Evolutionary conservation across 306 rosid species (phyloP).

Genomic region (Castanea sativa): DNA sequence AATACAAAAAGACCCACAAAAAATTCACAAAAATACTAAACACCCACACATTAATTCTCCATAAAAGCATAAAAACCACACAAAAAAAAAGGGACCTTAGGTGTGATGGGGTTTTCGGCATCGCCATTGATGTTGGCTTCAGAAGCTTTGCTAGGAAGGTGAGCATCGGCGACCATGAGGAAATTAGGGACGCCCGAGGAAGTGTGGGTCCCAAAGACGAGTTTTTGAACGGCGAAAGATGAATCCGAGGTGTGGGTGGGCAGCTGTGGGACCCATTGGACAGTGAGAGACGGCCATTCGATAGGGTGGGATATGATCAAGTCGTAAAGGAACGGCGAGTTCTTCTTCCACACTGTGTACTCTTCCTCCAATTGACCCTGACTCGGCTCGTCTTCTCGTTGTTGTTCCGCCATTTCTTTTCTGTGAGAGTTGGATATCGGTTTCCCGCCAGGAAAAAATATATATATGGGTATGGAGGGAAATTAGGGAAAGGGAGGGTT

Average conservation of each 20-base stretch:
- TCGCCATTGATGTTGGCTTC: constrained; percentile 26
- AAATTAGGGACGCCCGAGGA: constrained; percentile 59
- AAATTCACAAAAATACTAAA: not conserved
- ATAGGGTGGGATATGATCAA: constrained; percentile 72
- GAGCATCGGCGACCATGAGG: constrained; percentile 68
- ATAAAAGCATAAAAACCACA: not conserved
- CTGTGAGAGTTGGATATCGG: not conserved
- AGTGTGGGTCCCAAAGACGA: constrained; percentile 86
- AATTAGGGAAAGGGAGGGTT: not conserved
- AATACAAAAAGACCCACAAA: not conserved
- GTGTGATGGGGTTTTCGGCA: constrained; percentile 35
- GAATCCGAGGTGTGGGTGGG: constrained; percentile 40
- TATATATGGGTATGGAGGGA: not conserved
- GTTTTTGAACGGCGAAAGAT: constrained; percentile 59
- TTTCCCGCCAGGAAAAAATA: constrained; percentile 32
- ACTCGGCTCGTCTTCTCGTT: constrained; percentile 4
- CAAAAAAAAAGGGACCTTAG: constrained; percentile 45
- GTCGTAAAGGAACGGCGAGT: constrained; percentile 77
- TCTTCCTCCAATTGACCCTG: constrained; percentile 57
- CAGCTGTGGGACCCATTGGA: constrained; percentile 59
- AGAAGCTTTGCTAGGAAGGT: constrained; percentile 42
- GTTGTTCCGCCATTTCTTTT: constrained; percentile 47
- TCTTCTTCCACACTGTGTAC: constrained; percentile 83
- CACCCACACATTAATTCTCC: not conserved
- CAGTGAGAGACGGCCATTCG: constrained; percentile 94